Conservation (phyloP, 768 basidiomycete species). For the Leucogyrophana mollusca region DNA sequence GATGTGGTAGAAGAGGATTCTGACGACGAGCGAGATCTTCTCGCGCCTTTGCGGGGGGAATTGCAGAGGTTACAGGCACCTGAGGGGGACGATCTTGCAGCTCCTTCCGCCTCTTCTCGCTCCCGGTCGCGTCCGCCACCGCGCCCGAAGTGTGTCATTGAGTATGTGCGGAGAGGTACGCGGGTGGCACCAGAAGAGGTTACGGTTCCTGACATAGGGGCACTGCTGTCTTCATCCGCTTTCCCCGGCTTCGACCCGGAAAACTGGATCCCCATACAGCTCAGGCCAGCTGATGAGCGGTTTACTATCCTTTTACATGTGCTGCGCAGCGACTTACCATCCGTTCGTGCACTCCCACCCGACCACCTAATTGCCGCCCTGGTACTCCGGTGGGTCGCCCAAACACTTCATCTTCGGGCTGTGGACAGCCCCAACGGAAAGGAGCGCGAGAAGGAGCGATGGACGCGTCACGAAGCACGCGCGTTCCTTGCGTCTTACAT, state of each 20-base stretch:
- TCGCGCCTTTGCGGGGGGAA: conserved; percentile 70
- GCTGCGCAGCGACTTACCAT: conserved; percentile 51
- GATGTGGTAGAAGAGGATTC: conserved; percentile 67
- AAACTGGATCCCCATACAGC: conserved; percentile 42
- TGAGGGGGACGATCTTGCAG: conserved; percentile 29
- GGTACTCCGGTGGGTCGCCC: conserved; percentile 62
- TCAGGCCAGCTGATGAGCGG: conserved; percentile 49
- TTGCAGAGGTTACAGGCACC: conserved; percentile 55
- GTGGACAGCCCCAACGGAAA: conserved; percentile 46
- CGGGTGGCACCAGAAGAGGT: conserved; percentile 61
- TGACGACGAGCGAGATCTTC: conserved; percentile 46
- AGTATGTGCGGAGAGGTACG: conserved; percentile 70
- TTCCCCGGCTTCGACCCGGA: conserved; percentile 23
- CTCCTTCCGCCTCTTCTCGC: conserved; percentile 33
- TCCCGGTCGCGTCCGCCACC: conserved; percentile 18
- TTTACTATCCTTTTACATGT: conserved; percentile 54
- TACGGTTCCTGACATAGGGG: conserved; percentile 45
- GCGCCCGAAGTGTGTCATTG: conserved; percentile 34
- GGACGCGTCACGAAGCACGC: conserved; percentile 63
- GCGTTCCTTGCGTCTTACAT: conserved; percentile 56
- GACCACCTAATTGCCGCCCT: conserved; percentile 51
- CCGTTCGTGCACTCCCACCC: conserved; percentile 45
- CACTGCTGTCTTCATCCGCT: conserved; percentile 42
- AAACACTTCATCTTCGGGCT: conserved; percentile 48
- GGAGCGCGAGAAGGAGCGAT: conserved; percentile 65